These are phyloP conservation scores for Hypoxylon sp. DNA, from an alignment of 2,329 filamentous ascomycete genomes.

Conservation along the genomic window DNA sequence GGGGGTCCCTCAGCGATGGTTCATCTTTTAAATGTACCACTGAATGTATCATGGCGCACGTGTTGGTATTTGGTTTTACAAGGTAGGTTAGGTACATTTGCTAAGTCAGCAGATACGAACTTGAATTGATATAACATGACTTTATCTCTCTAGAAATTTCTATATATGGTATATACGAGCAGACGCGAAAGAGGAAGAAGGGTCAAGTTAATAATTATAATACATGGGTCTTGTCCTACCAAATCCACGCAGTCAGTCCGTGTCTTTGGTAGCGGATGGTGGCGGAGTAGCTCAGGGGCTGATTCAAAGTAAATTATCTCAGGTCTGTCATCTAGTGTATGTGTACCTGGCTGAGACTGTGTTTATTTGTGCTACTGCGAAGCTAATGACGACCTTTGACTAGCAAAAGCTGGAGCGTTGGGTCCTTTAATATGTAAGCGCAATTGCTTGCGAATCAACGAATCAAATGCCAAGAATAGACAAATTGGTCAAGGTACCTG, in stretches of 20 bases:
- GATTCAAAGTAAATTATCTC: conserved; percentile 31
- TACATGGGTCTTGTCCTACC: conserved; percentile 9
- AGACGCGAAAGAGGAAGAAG: conserved; percentile 3
- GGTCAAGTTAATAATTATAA: not conserved
- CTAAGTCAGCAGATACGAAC: conserved; percentile 26
- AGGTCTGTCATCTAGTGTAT: not conserved
- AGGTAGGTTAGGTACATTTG: too few species aligned
- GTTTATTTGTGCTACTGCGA: conserved; percentile 6
- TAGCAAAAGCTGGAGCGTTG: not conserved
- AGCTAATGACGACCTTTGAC: conserved; percentile 1
- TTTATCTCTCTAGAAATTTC: conserved; percentile 18
- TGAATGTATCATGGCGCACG: conserved; percentile 1
- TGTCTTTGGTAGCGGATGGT: conserved; percentile 30
- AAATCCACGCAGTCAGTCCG: conserved; percentile 3
- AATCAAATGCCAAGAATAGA: not conserved
- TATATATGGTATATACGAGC: conserved; percentile 1
- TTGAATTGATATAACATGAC: not conserved
- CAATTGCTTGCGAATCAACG: not conserved
- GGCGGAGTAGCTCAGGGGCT: conserved; percentile 40
- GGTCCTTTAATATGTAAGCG: not conserved
- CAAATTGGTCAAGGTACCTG: not conserved
- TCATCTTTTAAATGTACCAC: not conserved
- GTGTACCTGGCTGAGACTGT: conserved; percentile 1
- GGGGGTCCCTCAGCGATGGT: conserved; percentile 1
- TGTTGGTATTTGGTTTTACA: too few species aligned